Percentiles rank a stretch among this genome's conserved stretches.
phyloP scores from a whole-genome alignment of 2,329 filamentous ascomycete genomes.

The Aspergillus fructus region DNA sequence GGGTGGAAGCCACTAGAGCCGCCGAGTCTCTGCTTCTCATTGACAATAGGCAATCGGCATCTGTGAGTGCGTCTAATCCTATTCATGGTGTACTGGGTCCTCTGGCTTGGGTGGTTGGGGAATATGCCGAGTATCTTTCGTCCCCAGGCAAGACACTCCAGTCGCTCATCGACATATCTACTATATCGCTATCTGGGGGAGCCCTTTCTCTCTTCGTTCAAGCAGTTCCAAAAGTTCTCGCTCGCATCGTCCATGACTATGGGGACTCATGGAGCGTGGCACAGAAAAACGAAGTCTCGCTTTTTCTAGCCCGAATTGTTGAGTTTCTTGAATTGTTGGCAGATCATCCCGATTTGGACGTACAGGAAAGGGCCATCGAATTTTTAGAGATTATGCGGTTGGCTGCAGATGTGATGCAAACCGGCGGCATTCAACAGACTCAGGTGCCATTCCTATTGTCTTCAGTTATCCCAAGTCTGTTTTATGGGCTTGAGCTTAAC shows the following conservation, averaged over 20 bases:
- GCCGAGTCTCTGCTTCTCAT: conserved; percentile 70
- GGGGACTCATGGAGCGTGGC: conserved; percentile 68
- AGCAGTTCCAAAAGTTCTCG: conserved; percentile 81
- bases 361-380: conserved; percentile 91
- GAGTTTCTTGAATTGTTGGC: conserved; percentile 77
- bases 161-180: conserved; percentile 69
- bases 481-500: conserved; percentile 83
- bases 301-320: conserved; percentile 78
- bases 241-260: conserved; percentile 63
- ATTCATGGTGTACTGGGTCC: conserved; percentile 68
- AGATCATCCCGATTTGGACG: conserved; percentile 82
- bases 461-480: conserved; percentile 85
- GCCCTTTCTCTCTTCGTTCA: conserved; percentile 80
- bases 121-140: conserved; percentile 73
- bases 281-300: conserved; percentile 69
- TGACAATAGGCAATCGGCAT: conserved; percentile 59
- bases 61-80: conserved; percentile 51
- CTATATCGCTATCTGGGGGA: conserved; percentile 57
- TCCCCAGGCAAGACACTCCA: conserved; percentile 71
- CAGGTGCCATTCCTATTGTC: conserved; percentile 77
- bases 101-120: conserved; percentile 81
- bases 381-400: conserved; percentile 87
- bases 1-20: conserved; percentile 75
- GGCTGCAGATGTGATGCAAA: conserved; percentile 69
- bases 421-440: conserved; percentile 22